Base-by-base conservation (phyloP, 2,329 filamentous ascomycete genomes). In the Raffaelea ambrosiae region DNA sequence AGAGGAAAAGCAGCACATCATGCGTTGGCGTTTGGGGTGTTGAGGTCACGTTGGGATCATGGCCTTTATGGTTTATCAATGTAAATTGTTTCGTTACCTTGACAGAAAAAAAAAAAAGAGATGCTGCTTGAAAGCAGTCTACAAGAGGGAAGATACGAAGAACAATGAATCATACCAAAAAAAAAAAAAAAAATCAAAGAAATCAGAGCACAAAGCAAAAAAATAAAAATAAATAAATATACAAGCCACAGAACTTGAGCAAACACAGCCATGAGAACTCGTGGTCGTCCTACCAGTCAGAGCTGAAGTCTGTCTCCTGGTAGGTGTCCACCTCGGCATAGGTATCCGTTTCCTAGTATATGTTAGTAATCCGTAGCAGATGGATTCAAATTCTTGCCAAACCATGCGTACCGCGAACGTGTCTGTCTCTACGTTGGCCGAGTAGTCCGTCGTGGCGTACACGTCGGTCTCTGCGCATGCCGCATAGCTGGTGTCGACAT, bases 271-370 rank as follows among this genome's bases (percentile, higher is more conserved):
- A 38, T 29, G 7, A 29, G 7, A 29, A 29, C 26, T n/a, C n/a
- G n/a, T n/a, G n/a, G n/a, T n/a, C n/a, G n/a, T n/a, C n/a, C n/a
- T n/a, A n/a, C n/a, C n/a, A n/a, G n/a, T n/a, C n/a, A n/a, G n/a
- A n/a, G n/a, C n/a, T n/a, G n/a, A n/a, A n/a, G n/a, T n/a, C n/a
- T n/a, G n/a, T n/a, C n/a, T n/a, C n/a, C n/a, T n/a, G n/a, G n/a
- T n/a, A 46, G 10, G 33, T 46, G 35, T 43, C 45, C 10, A 41
- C 46, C 33, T 51, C 29, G 23, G 46, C 49, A 13, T 48, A 35
- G 18, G 46, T 42, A 23, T 51, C 46, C 2, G 46, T 43, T 19
- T 23, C 23, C 31, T 44, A 19, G 42, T 43, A 48, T 8, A 23
- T 42, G 18, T 44, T 35, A 2, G 49, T 38, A 29, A 44, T 14